Evolutionary conservation across 768 basidiomycete genomes (phyloP).

Genomic region (Amanita subjunquillea): DNA sequence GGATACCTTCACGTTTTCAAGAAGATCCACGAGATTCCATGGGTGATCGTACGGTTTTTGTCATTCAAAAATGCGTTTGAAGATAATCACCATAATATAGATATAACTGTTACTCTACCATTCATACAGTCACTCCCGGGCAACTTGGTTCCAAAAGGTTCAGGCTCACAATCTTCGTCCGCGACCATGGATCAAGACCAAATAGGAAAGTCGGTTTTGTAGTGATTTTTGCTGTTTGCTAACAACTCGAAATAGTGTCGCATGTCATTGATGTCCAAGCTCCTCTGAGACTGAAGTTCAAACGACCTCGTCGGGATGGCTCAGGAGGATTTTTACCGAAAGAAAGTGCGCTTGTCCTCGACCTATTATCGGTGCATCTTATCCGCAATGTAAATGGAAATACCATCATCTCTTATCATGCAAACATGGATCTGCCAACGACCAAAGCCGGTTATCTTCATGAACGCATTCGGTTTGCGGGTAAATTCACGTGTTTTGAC

Average conservation of each 20-base stretch:
- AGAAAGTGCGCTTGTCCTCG: slow-evolving; percentile 27
- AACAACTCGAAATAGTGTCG: neutral
- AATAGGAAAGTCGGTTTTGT: neutral
- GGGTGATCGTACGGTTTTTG: slow-evolving; percentile 41
- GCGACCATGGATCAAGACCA: slow-evolving; percentile 3
- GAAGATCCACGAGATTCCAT: slow-evolving; percentile 27
- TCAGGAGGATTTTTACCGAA: slow-evolving; percentile 9
- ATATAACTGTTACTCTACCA: slow-evolving; percentile 47
- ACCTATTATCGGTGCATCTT: slow-evolving; percentile 38
- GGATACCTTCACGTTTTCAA: slow-evolving; percentile 60
- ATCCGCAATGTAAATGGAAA: slow-evolving; percentile 32
- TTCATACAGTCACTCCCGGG: slow-evolving; percentile 35
- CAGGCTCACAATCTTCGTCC: slow-evolving; percentile 9
- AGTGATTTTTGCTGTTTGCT: neutral
- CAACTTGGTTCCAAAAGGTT: slow-evolving; percentile 9
- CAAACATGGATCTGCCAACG: slow-evolving; percentile 23
- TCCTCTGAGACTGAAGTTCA: slow-evolving; percentile 15
- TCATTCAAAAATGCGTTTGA: neutral
- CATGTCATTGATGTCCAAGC: slow-evolving; percentile 28
- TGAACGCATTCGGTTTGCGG: slow-evolving; percentile 37
- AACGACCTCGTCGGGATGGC: neutral
- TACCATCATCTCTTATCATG: slow-evolving; percentile 43
- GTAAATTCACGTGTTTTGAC: slow-evolving; percentile 10
- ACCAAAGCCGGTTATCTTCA: slow-evolving; percentile 33
- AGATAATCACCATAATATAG: slow-evolving; percentile 17